Evolutionary conservation across 805 yeast genomes (phyloP), one percentile per base, ranked within the genome.

Genomic region (Candida palmyrensis): DNA sequence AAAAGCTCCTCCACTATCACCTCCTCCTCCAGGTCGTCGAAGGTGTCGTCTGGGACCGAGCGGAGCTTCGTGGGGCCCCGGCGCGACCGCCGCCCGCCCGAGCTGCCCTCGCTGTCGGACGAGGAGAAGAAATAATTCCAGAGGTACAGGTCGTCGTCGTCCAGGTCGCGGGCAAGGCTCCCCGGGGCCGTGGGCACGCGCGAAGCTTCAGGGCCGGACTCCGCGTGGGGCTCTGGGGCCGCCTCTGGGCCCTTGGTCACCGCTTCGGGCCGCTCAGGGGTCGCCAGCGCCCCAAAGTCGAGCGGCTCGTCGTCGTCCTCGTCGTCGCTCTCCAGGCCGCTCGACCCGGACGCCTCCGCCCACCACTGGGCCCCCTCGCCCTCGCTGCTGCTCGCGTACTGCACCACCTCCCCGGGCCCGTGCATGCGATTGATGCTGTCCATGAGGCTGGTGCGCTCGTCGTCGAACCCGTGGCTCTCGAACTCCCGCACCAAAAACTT

Each of bases 61-160:
- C 25, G 24, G n/a, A n/a, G n/a, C n/a, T n/a, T n/a, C n/a, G n/a
- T n/a, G n/a, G n/a, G n/a, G n/a, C n/a, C 15, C 36, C 36, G n/a
- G 29, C 40, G 16, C 22, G 21, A 5, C 21, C 32, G 23, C 36
- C 43, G 3, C 32, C 37, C 12, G 43, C 49, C 6, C 47, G n/a
- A n/a, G 10, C 9, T 55, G 6, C 47, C 53, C 21, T 50, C 56
- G 24, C 45, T 40, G n/a, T 48, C 45, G 11, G 59, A 53, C 2
- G 66, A 55, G 36, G 68, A 62, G 47, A 84, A 79, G 44, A 83
- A 80, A 54, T 83, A 82, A 49, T 80, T 80, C 79, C 88, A 76
- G 25, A 84, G 60, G 47, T 82, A 79, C 3, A 82, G 68, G 48
- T 82, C 89, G 50, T 79, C 88, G 18, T 75, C 79, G 25, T 73